Evolutionary conservation across 108 stramenopile species (phyloP), one percentile per base, ranked within the genome.

Genomic region (Cyclotella choctawhatcheeana): DNA sequence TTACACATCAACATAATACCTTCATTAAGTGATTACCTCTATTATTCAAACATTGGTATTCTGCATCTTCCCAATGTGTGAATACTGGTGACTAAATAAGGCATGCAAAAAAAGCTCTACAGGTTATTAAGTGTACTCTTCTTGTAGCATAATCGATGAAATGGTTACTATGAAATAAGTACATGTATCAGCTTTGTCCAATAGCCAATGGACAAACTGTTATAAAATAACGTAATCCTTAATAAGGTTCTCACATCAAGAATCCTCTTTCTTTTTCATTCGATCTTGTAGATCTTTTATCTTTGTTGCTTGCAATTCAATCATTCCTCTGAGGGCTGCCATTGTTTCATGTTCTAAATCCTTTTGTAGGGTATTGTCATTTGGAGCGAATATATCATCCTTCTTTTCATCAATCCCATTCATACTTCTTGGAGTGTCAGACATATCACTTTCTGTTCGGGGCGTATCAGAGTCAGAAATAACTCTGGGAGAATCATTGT

Each of bases 261-360:
- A 26, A 29, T 50, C 25, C 6, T n/a, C 65, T 10, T 31, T 31
- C 16, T 22, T 10, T 29, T 29, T 13, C 35, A 79, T 62, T 25
- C 78, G 47, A 26, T 79, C 60, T 35, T 73, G 78, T 1, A 79
- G 51, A 29, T 79, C 71, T 44, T 52, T 67, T 31, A 81, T 81
- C 53, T 73, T 73, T 13, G 35, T 32, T 37, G 71, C 71, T 47
- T 81, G 79, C 29, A 51, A 63, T n/a, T 81, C 79, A 26, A 81
- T 65, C 72, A 73, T 55, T 52, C 55, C 61, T 64, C 61, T 73
- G 48, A 81, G 67, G 53, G 37, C 27, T 17, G 52, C 26, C 32
- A 81, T 21, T 13, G 71, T 40, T 32, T 69, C 67, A 17, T 67
- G 67, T 44, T 69, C 54, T 7, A 37, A 8, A 18, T 64, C 45